A percentile compares a stretch with the other conserved stretches of the same genome.
phyloP scores from a whole-genome alignment of 2,329 filamentous ascomycete genomes.

The Botrytis galanthina region DNA sequence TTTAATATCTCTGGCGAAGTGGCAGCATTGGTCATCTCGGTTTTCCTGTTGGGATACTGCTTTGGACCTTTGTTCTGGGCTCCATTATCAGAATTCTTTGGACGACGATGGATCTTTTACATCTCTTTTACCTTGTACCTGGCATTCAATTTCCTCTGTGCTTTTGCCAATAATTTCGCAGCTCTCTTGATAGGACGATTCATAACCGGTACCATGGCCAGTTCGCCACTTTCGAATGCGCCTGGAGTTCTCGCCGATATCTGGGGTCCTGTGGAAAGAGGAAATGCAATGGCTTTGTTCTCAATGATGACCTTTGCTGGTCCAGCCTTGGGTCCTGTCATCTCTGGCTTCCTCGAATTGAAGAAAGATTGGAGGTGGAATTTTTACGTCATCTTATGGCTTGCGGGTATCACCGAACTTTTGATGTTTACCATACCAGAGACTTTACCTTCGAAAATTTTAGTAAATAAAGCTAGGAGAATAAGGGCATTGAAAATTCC shows the following conservation, averaged over 20 bases:
- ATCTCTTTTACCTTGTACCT: constrained; percentile 57
- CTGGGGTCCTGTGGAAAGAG: constrained; percentile 53
- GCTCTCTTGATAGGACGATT: constrained; percentile 65
- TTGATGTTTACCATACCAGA: constrained; percentile 59
- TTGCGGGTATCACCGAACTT: constrained; percentile 42
- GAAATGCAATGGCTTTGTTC: constrained; percentile 61
- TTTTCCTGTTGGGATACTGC: constrained; percentile 48
- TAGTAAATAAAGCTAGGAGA: constrained; percentile 53
- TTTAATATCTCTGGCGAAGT: constrained; percentile 42
- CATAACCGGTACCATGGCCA: constrained; percentile 61
- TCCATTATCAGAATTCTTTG: constrained; percentile 51
- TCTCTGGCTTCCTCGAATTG: constrained; percentile 56
- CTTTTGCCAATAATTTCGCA: constrained; percentile 56
- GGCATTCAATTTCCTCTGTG: constrained; percentile 60
- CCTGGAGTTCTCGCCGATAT: constrained; percentile 63
- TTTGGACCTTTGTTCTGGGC: constrained; percentile 47
- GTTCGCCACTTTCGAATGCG: constrained; percentile 59
- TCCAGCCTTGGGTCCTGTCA: constrained; percentile 47
- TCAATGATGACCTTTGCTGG: constrained; percentile 62
- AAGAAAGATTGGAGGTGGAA: constrained; percentile 53
- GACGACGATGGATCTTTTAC: constrained; percentile 58
- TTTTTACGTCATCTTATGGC: constrained; percentile 49
- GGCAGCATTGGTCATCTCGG: constrained; percentile 43
- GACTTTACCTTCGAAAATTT: constrained; percentile 51
- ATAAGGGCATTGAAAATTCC: constrained; percentile 49